These are phyloP conservation scores for Letharia columbiana DNA, from an alignment of 495 filamentous ascomycete species.

Conservation along the genomic window DNA sequence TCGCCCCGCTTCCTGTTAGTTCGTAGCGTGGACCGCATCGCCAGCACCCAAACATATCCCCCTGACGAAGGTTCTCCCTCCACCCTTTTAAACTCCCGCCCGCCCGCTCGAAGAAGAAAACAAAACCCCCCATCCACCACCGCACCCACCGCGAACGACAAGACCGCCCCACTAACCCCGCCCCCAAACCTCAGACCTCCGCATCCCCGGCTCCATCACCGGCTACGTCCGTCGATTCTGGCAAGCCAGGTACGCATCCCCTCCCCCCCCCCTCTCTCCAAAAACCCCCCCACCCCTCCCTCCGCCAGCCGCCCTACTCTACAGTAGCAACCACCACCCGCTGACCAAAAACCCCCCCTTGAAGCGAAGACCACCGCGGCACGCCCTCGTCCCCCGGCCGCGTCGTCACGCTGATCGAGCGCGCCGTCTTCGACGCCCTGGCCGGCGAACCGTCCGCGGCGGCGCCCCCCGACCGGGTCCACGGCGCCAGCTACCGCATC, in stretches of 20 bases:
- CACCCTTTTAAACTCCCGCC: background rate
- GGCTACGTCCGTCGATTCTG: constrained; percentile 96
- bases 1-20: background rate
- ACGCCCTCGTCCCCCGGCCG: constrained; percentile 79
- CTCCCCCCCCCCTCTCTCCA: background rate
- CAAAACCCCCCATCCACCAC: background rate
- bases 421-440: constrained; percentile 56
- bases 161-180: background rate
- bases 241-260: constrained; percentile 58
- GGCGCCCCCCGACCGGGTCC: constrained; percentile 30
- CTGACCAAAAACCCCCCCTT: constrained; percentile 34
- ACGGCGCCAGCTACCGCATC: constrained; percentile 94
- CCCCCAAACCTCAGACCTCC: constrained; percentile 48
- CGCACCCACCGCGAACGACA: background rate
- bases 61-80: background rate
- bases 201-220: constrained; percentile 83
- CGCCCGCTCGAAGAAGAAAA: background rate
- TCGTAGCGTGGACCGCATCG: too few species aligned
- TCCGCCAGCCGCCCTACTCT: too few species aligned
- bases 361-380: constrained; percentile 93
- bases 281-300: background rate
- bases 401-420: constrained; percentile 87
- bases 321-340: background rate
- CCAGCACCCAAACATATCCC: too few species aligned
- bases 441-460: background rate